Evolutionary conservation across 345 rosid species (phyloP), one percentile per base, ranked within the genome.

Genomic region (Moringa oleifera): DNA sequence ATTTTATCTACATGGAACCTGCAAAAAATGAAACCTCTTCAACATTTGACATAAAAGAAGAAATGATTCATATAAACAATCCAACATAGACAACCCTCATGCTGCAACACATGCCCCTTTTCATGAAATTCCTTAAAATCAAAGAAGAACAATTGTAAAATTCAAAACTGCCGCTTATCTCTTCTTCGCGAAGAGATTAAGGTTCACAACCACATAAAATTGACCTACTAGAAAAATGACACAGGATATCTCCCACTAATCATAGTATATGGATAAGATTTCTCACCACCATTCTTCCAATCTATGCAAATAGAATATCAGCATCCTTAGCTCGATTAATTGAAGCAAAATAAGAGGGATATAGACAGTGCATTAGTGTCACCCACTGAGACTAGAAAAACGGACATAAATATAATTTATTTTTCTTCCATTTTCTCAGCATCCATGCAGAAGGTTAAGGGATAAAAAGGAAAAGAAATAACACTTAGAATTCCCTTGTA

Each of bases 1-100:
- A 94, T 94, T 71, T 90, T 90, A 67, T 94, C 99, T 57, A 94
- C 97, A 67, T 94, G 99, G 68, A 94, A 94, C 99, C 99, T 94
- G 76, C 72, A 72, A 62, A 21, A 55, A 67, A 60, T 37, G 23
- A 51, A 53, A 50, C 57, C 55, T 9, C 49, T 13, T 53, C 13
- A 21, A 20, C 21, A 4, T 41, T 15, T 41, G 47, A 41, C 1
- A 11, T 41, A 41, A 41, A 11, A 41, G 16, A 7, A 41, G 47
- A 41, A 4, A 41, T 41, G 12, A 4, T 28, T 2, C 8, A 17
- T 49, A 46, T 53, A 37, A 18, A 20, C 20, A 33, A 37, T 18
- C 11, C n/a, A 58, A 20, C 0, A 23, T 47, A 28, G 3, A 28
- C 33, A 28, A 8, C 33, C 47, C 37, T 11, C 11, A 33, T 33